Percentiles rank a stretch among this genome's conserved stretches.
phyloP scores from a whole-genome alignment of 2,329 filamentous ascomycete species.

The Epichloe sibirici region DNA sequence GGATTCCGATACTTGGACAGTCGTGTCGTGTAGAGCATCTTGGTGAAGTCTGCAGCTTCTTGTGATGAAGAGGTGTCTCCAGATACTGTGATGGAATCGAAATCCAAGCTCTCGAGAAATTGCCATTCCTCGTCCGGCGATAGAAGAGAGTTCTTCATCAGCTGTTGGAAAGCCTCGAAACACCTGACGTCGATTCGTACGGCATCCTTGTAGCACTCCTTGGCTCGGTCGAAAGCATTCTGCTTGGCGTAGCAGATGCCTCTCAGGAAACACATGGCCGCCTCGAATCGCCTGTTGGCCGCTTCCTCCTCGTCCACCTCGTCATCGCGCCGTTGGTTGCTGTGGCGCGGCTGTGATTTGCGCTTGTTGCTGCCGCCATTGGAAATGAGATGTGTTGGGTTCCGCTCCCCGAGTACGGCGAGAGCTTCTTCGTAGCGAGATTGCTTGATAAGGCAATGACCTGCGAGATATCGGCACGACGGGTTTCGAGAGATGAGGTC shows the following conservation, averaged over 20 bases:
- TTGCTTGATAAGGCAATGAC: slow-evolving; percentile 90
- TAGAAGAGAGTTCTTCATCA: slow-evolving; percentile 94
- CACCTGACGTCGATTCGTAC: slow-evolving; percentile 95
- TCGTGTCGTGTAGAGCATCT: slow-evolving; percentile 90
- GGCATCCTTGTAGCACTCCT: slow-evolving; percentile 97
- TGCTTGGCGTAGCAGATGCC: slow-evolving; percentile 94
- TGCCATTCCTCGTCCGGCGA: slow-evolving; percentile 79
- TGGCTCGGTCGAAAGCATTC: slow-evolving; percentile 92
- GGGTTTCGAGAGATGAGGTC: slow-evolving; percentile 72
- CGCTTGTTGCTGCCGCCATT: slow-evolving; percentile 32
- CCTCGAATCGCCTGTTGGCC: slow-evolving; percentile 74
- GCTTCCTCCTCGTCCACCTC: slow-evolving; percentile 49
- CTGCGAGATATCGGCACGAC: slow-evolving; percentile 84
- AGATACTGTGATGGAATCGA: slow-evolving; percentile 63
- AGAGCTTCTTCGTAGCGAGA: slow-evolving; percentile 82
- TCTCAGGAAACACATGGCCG: slow-evolving; percentile 91
- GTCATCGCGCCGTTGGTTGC: slow-evolving; percentile 21
- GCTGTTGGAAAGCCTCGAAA: slow-evolving; percentile 94
- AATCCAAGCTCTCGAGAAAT: slow-evolving; percentile 80
- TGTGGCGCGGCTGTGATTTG: slow-evolving; percentile 23
- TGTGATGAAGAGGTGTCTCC: slow-evolving; percentile 58
- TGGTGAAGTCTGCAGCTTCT: slow-evolving; percentile 86
- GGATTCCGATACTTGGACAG: slow-evolving; percentile 92
- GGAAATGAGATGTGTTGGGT: slow-evolving; percentile 76
- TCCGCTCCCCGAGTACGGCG: slow-evolving; percentile 75